These are phyloP conservation scores for Thymus quinquecostatus DNA, from an alignment of 257 asterid genomes.

Conservation along the genomic window DNA sequence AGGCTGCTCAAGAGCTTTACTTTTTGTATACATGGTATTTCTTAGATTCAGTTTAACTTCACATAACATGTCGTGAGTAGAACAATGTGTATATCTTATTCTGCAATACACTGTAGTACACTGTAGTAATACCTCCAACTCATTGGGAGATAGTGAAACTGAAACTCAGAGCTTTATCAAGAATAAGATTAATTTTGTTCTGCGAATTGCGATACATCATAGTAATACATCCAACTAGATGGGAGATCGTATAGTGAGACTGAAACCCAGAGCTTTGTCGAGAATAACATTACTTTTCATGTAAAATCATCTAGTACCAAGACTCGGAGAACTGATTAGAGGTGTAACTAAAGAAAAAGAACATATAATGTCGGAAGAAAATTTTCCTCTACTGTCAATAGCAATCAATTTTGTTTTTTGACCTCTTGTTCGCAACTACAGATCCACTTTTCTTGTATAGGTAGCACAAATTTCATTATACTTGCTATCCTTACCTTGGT, in stretches of 20 bases:
- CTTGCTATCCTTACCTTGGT: constrained; percentile 82
- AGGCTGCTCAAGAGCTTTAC: no score
- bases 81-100: neutral
- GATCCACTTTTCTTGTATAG: constrained; percentile 42
- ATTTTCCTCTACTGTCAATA: neutral
- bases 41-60: neutral
- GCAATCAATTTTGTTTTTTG: neutral
- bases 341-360: neutral
- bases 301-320: neutral
- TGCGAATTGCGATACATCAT: neutral
- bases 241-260: neutral
- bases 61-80: no score
- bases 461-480: constrained; percentile 86
- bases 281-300: no score
- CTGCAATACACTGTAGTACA: neutral
- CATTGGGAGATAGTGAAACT: neutral
- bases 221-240: neutral
- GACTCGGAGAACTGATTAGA: neutral
- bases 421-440: neutral
- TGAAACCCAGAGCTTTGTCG: neutral
- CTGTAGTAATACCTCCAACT: neutral
- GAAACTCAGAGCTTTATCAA: neutral
- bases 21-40: neutral
- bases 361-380: neutral
- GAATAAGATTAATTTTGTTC: no score